A percentile compares a stretch with the other conserved stretches of the same genome.
These are phyloP conservation scores for Baorangia bicolor DNA, from an alignment of 768 basidiomycete species.

Conservation along the genomic window DNA sequence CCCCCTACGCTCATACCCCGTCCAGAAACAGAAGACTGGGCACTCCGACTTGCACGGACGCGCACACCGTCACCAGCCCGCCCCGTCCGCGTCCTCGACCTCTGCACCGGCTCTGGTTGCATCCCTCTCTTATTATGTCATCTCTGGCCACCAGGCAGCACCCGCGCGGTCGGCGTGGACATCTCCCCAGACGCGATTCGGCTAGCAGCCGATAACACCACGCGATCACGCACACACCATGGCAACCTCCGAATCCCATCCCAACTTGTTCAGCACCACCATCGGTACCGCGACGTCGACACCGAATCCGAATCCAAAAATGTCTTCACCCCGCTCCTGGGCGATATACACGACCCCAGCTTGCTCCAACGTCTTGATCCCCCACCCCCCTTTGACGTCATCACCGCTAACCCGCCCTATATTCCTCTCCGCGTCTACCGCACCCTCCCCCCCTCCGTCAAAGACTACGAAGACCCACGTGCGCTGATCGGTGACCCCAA, in stretches of 20 bases:
- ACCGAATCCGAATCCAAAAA: constrained; percentile 11
- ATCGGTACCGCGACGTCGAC: background rate
- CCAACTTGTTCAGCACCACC: background rate
- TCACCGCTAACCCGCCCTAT: constrained; percentile 88
- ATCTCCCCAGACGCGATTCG: constrained; percentile 57
- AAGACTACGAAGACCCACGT: constrained; percentile 72
- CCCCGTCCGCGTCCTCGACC: constrained; percentile 64
- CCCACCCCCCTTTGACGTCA: constrained; percentile 61
- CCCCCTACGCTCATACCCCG: constrained; percentile 90
- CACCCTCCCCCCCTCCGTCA: constrained; percentile 65
- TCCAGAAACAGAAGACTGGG: constrained; percentile 91
- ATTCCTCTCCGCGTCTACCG: constrained; percentile 68
- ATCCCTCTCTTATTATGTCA: constrained; percentile 84
- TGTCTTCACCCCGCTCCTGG: constrained; percentile 41
- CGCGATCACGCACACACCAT: constrained; percentile 17
- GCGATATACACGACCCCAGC: constrained; percentile 39
- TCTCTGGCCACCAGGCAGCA: constrained; percentile 53
- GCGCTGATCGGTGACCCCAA: constrained; percentile 76
- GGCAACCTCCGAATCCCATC: background rate
- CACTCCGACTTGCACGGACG: constrained; percentile 55
- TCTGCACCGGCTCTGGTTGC: constrained; percentile 92
- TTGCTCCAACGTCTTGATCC: constrained; percentile 32
- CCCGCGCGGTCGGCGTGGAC: constrained; percentile 65
- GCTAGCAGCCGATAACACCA: constrained; percentile 48
- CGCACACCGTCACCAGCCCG: constrained; percentile 33